Percentiles rank a stretch among this genome's conserved stretches.
These are phyloP conservation scores for Penicillium mononematosum DNA, from an alignment of 495 filamentous ascomycete species.

Conservation along the genomic window DNA sequence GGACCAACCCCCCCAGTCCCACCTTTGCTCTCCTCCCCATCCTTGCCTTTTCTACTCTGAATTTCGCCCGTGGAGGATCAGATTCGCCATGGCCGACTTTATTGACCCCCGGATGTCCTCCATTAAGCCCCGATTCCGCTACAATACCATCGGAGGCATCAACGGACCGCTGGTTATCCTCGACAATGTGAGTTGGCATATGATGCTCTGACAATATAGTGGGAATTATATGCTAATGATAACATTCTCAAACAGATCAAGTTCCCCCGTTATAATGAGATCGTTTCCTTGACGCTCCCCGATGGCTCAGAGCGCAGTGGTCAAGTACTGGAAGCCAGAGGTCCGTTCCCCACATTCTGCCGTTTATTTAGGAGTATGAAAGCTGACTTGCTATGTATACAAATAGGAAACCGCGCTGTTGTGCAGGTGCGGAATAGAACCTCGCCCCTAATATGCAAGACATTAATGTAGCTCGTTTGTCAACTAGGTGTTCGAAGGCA, in stretches of 20 bases:
- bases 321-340: constrained; percentile 96
- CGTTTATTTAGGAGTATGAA: background rate
- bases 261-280: constrained; percentile 96
- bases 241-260: constrained; percentile 65
- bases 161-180: constrained; percentile 97
- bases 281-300: constrained; percentile 91
- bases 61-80: constrained; percentile 23
- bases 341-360: constrained; percentile 45
- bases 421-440: constrained; percentile 64
- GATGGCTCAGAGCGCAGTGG: constrained; percentile 93
- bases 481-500: constrained; percentile 92
- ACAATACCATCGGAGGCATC: constrained; percentile 98
- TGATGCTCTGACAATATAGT: background rate
- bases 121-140: constrained; percentile 82
- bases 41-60: constrained; percentile 12
- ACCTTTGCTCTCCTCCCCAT: constrained; percentile 19
- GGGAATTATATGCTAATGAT: constrained; percentile 13
- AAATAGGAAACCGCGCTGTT: constrained; percentile 79
- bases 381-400: background rate
- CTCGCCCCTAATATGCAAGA: constrained; percentile 11
- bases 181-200: constrained; percentile 67
- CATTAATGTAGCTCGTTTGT: constrained; percentile 25
- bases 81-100: constrained; percentile 55
- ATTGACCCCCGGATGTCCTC: constrained; percentile 77
- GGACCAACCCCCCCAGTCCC: constrained; percentile 28